These are phyloP conservation scores for Rhizophagus clarus DNA, from an alignment of 192 early-diverging fungal species.

Conservation along the genomic window DNA sequence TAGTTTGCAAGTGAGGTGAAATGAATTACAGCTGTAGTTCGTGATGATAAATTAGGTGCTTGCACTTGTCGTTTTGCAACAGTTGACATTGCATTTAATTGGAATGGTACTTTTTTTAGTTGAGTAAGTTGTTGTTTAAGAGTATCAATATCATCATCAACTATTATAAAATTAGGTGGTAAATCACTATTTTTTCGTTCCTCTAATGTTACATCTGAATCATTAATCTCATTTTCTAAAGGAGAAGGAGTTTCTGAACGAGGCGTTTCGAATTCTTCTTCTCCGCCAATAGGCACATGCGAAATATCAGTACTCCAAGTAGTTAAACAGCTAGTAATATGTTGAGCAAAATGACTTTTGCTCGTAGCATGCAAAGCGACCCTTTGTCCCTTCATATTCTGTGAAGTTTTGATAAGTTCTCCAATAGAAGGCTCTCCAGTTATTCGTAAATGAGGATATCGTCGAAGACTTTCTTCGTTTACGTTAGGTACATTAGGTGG, in stretches of 20 bases:
- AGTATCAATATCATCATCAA: conserved; percentile 58
- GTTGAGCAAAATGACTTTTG: conserved; percentile 56
- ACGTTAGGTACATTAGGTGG: conserved; percentile 31
- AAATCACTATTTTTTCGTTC: not conserved
- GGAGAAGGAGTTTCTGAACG: conserved; percentile 3
- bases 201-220: not conserved
- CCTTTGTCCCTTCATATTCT: conserved; percentile 44
- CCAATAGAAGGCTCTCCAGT: conserved; percentile 54
- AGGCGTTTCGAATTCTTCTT: conserved; percentile 19
- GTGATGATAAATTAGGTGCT: conserved; percentile 37
- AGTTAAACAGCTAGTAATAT: conserved; percentile 53
- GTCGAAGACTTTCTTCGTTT: conserved; percentile 28
- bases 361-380: conserved; percentile 52
- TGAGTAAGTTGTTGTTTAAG: conserved; percentile 51
- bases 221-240: not conserved
- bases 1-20: conserved; percentile 60
- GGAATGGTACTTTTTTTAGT: conserved; percentile 34
- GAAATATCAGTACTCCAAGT: conserved; percentile 55
- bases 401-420: conserved; percentile 47
- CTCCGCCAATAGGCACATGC: conserved; percentile 40
- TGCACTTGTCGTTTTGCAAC: conserved; percentile 34
- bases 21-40: conserved; percentile 55
- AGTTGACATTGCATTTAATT: conserved; percentile 26
- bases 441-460: conserved; percentile 35
- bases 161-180: conserved; percentile 56